Percentiles rank a stretch among this genome's conserved stretches.
Evolutionary conservation across 805 yeast genomes (phyloP).

Genomic region (Ascoidea asiatica): DNA sequence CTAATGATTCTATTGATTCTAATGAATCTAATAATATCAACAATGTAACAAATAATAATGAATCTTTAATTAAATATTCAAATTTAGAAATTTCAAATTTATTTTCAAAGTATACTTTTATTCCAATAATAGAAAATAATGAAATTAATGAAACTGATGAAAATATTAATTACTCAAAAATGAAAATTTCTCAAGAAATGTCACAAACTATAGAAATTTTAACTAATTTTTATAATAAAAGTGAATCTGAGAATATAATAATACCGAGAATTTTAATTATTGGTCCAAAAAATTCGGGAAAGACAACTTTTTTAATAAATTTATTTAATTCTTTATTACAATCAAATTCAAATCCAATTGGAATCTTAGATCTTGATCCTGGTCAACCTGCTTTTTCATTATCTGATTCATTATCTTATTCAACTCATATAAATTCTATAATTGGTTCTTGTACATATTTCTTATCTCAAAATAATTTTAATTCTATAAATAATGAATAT

Average conservation of each 20-base stretch:
- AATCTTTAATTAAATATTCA: background rate
- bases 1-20: no score
- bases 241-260: background rate
- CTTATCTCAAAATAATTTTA: background rate
- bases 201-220: background rate
- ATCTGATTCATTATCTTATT: slow-evolving; percentile 33
- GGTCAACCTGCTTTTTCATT: slow-evolving; percentile 39
- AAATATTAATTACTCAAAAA: slow-evolving; percentile 7
- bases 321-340: slow-evolving; percentile 23
- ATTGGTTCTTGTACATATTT: no score
- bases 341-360: slow-evolving; percentile 14
- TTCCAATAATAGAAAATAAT: slow-evolving; percentile 14
- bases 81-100: slow-evolving; percentile 10
- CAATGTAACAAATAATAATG: background rate
- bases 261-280: slow-evolving; percentile 23
- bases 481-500: slow-evolving; percentile 13
- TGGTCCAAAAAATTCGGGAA: slow-evolving; percentile 44
- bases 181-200: slow-evolving; percentile 3
- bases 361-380: slow-evolving; percentile 40
- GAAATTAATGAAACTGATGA: background rate
- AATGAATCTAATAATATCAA: background rate
- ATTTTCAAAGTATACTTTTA: slow-evolving; percentile 22
- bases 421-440: slow-evolving; percentile 16
- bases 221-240: background rate
- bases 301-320: slow-evolving; percentile 33